Evolutionary conservation across 805 yeast species (phyloP), one percentile per base, ranked within the genome.

Genomic region (Yamadazyma endophytica): DNA sequence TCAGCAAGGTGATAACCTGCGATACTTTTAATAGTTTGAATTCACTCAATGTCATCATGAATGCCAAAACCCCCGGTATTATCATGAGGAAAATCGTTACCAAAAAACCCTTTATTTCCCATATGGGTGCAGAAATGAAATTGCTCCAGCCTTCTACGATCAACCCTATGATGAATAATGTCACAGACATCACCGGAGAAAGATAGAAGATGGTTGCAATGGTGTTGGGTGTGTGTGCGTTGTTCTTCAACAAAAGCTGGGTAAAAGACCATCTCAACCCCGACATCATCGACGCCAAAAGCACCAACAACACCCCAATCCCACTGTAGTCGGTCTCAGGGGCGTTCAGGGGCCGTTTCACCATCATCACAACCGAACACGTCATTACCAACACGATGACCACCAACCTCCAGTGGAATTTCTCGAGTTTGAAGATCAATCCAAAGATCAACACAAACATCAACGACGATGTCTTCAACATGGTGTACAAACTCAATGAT

Each of bases 221-320:
- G 2, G 98, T 94, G 50, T 89, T 80, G 22, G 73, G 71, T 4
- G 79, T 75, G 32, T 76, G 60, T 9, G 33, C 32, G 22, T 44
- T 44, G 17, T 64, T 67, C 43, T 73, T 81, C 29, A 92, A 61
- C 21, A 90, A 68, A 14, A 92, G 55, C 51, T 92, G 97, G 1
- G 97, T 88, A 39, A 89, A 74, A 1, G 95, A 90, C 98, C 98
- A 92, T 41, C 98, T 73, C 31, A 92, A 62, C 0, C 98, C 98
- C 11, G 92, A 80, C 61, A 87, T 72, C 52, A 82, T 71, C 2
- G 95, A 77, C 4, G 96, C 89, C 2, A 73, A 60, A 17, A 92
- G 59, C 1, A 90, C 97, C 17, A 88, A 60, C 2, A 77, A 32
- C 14, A 87, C 77, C 2, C 98, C 97, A 2, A 80, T 9, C 21